Percentiles rank a stretch among this genome's conserved stretches.
Evolutionary conservation across 2,329 filamentous ascomycete genomes (phyloP).

Genomic region (Metarhizium album): DNA sequence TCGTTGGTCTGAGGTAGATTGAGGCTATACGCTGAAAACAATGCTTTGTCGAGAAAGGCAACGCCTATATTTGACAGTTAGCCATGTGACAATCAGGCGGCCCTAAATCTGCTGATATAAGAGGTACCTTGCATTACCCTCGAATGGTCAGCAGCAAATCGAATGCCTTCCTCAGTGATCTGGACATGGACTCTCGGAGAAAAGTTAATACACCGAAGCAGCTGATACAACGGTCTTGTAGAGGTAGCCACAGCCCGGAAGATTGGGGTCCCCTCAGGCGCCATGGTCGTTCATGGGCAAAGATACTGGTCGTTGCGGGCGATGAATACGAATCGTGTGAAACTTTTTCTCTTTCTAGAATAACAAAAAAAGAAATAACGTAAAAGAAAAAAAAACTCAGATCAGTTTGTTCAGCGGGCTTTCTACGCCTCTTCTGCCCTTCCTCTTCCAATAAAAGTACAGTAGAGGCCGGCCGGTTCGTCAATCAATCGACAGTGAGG

Average conservation of each 20-base stretch:
- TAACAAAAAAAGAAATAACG: slow-evolving; percentile 11
- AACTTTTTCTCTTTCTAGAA: slow-evolving; percentile 4
- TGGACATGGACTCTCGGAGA: slow-evolving; percentile 52
- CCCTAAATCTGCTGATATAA: slow-evolving; percentile 4
- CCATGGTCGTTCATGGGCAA: slow-evolving; percentile 14
- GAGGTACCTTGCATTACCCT: slow-evolving; percentile 76
- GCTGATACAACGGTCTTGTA: slow-evolving; percentile 61
- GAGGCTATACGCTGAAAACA: slow-evolving; percentile 80
- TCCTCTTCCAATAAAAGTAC: slow-evolving; percentile 27
- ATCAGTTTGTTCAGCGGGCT: slow-evolving; percentile 17
- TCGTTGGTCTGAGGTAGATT: slow-evolving; percentile 33
- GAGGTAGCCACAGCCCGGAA: slow-evolving; percentile 71
- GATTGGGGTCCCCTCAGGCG: slow-evolving; percentile 35
- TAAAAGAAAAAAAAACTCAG: slow-evolving; percentile 9
- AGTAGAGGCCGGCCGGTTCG: slow-evolving; percentile 17
- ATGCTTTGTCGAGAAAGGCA: slow-evolving; percentile 75
- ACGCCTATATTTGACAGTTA: slow-evolving; percentile 17
- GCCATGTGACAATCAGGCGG: not conserved
- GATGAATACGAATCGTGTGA: not conserved
- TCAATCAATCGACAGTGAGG: not conserved
- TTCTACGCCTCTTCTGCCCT: slow-evolving; percentile 14
- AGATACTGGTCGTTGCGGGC: slow-evolving; percentile 1
- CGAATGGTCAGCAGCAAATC: slow-evolving; percentile 79
- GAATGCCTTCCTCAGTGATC: slow-evolving; percentile 74
- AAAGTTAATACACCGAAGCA: slow-evolving; percentile 47